A percentile compares a stretch with the other conserved stretches of the same genome.
These are phyloP conservation scores for Aspergillus cristatus DNA, from an alignment of 495 filamentous ascomycete genomes.

Conservation along the genomic window DNA sequence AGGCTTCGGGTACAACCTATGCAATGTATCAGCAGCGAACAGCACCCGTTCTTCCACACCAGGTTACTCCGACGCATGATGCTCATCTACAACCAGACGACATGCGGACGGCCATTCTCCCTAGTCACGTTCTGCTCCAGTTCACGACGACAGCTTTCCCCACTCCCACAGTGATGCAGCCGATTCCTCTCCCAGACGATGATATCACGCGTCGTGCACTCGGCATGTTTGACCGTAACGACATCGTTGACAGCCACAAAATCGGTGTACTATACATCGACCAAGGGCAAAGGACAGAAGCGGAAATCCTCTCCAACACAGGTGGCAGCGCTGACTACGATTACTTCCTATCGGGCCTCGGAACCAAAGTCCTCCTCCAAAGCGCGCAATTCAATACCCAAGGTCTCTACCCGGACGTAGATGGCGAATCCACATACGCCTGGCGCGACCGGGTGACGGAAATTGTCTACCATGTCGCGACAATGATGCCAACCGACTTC, in stretches of 20 bases:
- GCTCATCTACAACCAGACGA: slow-evolving; percentile 29
- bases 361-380: slow-evolving; percentile 67
- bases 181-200: slow-evolving; percentile 75
- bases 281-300: slow-evolving; percentile 69
- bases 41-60: slow-evolving; percentile 56
- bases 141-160: slow-evolving; percentile 55
- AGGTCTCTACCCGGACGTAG: slow-evolving; percentile 74
- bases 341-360: slow-evolving; percentile 69
- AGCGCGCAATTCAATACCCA: slow-evolving; percentile 86
- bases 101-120: slow-evolving; percentile 46
- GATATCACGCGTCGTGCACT: slow-evolving; percentile 70
- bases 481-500: slow-evolving; percentile 88
- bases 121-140: slow-evolving; percentile 79
- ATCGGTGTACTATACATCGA: slow-evolving; percentile 90
- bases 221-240: slow-evolving; percentile 71
- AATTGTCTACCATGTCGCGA: slow-evolving; percentile 90
- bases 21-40: slow-evolving; percentile 66
- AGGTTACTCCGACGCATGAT: slow-evolving; percentile 44
- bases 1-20: slow-evolving; percentile 77
- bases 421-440: slow-evolving; percentile 79
- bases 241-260: slow-evolving; percentile 91
- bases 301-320: slow-evolving; percentile 76
- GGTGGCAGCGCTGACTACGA: slow-evolving; percentile 78
- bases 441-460: slow-evolving; percentile 94
- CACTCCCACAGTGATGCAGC: slow-evolving; percentile 56